Base-by-base conservation (phyloP, 2,329 filamentous ascomycete genomes). In the Cordyceps militaris region DNA sequence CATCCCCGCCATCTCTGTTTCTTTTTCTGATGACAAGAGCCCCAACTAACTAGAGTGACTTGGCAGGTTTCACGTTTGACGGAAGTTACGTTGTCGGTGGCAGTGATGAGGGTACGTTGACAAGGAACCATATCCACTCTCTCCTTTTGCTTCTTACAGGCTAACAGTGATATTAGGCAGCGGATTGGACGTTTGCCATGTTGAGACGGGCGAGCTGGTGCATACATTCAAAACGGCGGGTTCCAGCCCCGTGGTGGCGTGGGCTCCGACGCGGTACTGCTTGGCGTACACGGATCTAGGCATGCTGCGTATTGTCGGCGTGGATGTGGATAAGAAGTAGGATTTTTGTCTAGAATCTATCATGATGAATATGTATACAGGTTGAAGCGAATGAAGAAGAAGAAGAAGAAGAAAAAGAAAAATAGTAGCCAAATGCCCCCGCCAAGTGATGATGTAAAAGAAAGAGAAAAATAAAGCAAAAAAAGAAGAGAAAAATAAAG, bases 221-320 rank as follows among this genome's bases (percentile, higher is more conserved):
- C 81, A 89, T 67, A 88, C 80, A 2, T 79, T 91, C 63, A 89
- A 90, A 69, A 87, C 87, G 10, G 76, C 77, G 1, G 80, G 82
- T 23, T 74, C 85, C 13, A 84, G 82, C 56, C 82, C 84, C 1
- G 79, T 88, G 11, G 86, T 91, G 8, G 81, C 86, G 3, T 92
- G 88, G 88, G 87, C 89, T 62, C 89, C 89, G 2, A 85, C 81
- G 43, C 79, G 84, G 58, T 92, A 92, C 69, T 84, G 82, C 63
- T 72, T 93, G 59, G 89, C 88, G 2, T 91, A 90, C 68, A 83
- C 83, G 54, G 88, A 92, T 66, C 71, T 83, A 36, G 86, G 86
- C 1, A 80, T 80, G 52, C 70, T 92, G 59, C 84, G 86, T 65
- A 89, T 91, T 58, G 76, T 90, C 49, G 86, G 85, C 11, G 72